Base-by-base conservation (phyloP, 371 early-diverging fungal genomes). In the Mucor mucedo region DNA sequence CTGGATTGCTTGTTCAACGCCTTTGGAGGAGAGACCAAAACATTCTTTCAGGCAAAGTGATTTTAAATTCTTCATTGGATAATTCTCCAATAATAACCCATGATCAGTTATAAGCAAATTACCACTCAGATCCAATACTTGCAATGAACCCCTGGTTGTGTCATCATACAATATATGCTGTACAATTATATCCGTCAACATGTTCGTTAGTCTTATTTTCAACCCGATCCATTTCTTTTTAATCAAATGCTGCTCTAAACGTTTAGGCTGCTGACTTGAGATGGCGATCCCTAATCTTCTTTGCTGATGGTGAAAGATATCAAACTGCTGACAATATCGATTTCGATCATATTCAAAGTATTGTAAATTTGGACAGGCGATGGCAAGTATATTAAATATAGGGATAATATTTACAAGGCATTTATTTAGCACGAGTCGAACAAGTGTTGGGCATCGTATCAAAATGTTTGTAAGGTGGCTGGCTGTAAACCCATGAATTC, bases 401-500 rank as follows among this genome's bases (percentile, higher is more conserved):
- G 70, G 62, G 2, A 62, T 57, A 28, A 76, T 61, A 41, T 67
- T 61, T 11, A 76, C 63, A 3, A 68, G 29, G 21, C 72, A 68
- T 13, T 62, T 54, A 1, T 63, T 62, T 11, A 76, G 13, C 0
- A n/a, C 8, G 9, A 76, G 45, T 1, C 56, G 29, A 1, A 14
- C 44, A 9, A 72, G n/a, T 11, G 41, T 35, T 9, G 73, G 68
- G n/a, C 63, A 63, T 1, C 63, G 68, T 3, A 52, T 48, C 6
- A 72, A n/a, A 16, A 72, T 60, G 13, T 33, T 32, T 0, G 68
- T 65, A 16, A 72, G 52, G 13, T 65, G 57, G 2, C 35, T 28
- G 11, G 55, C 45, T 10, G 63, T 72, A 13, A 76, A 16, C 0
- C 73, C 72, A 56, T 72, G 70, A 55, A 72, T 66, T 3, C 70